phyloP scores from a whole-genome alignment of 768 basidiomycete species.

The Tephrocybe sp. region DNA sequence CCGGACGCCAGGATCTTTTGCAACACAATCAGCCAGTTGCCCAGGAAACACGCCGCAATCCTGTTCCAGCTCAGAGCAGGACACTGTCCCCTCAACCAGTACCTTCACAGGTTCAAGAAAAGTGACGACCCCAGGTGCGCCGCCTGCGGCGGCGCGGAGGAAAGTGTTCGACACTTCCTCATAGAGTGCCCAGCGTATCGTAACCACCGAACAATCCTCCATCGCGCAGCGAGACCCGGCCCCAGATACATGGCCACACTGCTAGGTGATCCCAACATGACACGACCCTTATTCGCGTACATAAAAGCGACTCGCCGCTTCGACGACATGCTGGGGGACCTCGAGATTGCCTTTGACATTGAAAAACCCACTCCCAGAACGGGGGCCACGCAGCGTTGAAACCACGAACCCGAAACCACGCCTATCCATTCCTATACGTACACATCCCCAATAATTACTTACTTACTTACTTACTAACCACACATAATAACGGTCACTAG shows the following conservation, averaged over 20 bases:
- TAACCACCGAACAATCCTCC: background rate
- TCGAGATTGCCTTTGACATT: no score
- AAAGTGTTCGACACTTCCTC: no score
- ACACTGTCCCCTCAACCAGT: constrained; percentile 26
- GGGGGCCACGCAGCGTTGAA: no score
- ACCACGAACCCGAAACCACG: no score
- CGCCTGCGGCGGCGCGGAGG: no score
- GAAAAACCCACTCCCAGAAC: no score
- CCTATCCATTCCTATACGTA: no score
- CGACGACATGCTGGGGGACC: no score
- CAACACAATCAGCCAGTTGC: constrained; percentile 7
- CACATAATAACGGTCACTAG: no score
- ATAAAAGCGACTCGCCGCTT: background rate
- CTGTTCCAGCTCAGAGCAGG: no score
- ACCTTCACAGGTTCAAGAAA: constrained; percentile 26
- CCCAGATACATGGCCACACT: background rate
- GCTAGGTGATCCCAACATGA: background rate
- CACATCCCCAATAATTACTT: no score
- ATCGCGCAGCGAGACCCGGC: background rate
- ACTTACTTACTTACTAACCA: no score
- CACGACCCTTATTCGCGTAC: background rate
- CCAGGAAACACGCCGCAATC: constrained; percentile 17
- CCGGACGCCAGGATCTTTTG: constrained; percentile 15
- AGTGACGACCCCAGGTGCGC: constrained; percentile 25
- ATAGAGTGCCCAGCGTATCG: constrained; percentile 18